These are phyloP conservation scores for Zea luxurians DNA, from an alignment of 176 grass and related monocot species.

Conservation along the genomic window DNA sequence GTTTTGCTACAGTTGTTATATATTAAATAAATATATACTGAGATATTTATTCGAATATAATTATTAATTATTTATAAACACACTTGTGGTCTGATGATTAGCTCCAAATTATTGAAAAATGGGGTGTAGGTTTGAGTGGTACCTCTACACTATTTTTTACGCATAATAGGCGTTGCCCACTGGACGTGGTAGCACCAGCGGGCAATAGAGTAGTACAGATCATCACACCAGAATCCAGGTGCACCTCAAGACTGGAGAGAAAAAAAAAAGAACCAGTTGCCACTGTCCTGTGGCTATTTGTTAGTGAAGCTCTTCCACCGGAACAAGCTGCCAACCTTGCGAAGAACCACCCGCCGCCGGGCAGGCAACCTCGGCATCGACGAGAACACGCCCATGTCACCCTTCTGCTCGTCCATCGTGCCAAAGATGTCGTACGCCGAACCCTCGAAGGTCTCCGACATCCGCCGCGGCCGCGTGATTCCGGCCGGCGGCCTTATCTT, in stretches of 20 bases:
- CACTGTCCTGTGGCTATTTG: slow-evolving; percentile 38
- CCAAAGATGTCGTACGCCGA: slow-evolving; percentile 64
- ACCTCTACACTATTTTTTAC: too few relatives aligned
- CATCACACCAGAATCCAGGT: not conserved
- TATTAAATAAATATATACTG: too few relatives aligned
- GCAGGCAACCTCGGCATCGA: slow-evolving; percentile 44
- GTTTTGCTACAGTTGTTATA: too few relatives aligned
- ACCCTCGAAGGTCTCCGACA: slow-evolving; percentile 54
- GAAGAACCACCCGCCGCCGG: slow-evolving; percentile 37
- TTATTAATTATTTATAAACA: too few relatives aligned
- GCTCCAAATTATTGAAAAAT: too few relatives aligned
- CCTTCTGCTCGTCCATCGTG: slow-evolving; percentile 48
- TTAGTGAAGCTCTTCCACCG: slow-evolving; percentile 68
- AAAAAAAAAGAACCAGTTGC: not conserved
- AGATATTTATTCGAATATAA: too few relatives aligned
- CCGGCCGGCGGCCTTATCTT: slow-evolving; percentile 41
- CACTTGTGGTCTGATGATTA: too few relatives aligned
- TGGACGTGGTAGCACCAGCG: too few relatives aligned
- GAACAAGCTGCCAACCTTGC: slow-evolving; percentile 69
- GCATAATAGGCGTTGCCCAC: too few relatives aligned
- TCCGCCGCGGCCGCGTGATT: slow-evolving; percentile 43
- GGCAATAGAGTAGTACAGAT: not conserved
- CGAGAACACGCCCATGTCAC: slow-evolving; percentile 36
- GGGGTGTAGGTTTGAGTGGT: too few relatives aligned
- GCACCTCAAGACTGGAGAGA: not conserved